Evolutionary conservation across 2,329 filamentous ascomycete genomes (phyloP).

Genomic region (Paecilomyces formosus): DNA sequence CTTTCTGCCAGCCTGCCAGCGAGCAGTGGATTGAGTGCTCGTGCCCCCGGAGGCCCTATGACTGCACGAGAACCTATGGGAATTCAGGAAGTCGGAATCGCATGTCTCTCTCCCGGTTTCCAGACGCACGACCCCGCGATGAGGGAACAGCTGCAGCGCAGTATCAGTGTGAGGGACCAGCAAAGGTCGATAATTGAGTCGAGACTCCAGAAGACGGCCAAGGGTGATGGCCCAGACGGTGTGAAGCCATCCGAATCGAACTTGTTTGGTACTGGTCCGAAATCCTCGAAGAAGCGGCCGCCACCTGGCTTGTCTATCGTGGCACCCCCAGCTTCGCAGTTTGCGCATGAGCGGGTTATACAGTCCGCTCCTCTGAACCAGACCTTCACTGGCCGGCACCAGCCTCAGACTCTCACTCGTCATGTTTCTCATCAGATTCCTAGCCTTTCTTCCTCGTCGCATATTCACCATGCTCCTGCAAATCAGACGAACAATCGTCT

Average conservation of each 20-base stretch:
- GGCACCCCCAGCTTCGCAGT: slow-evolving; percentile 85
- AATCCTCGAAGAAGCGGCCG: slow-evolving; percentile 45
- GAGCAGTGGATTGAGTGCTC: slow-evolving; percentile 49
- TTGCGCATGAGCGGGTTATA: slow-evolving; percentile 89
- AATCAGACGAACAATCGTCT: slow-evolving; percentile 86
- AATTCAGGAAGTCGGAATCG: slow-evolving; percentile 88
- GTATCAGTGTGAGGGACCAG: slow-evolving; percentile 86
- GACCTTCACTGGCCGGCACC: slow-evolving; percentile 86
- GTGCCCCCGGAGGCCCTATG: slow-evolving; percentile 60
- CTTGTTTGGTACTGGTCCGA: slow-evolving; percentile 26
- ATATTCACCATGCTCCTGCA: slow-evolving; percentile 84
- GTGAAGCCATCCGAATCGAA: slow-evolving; percentile 47
- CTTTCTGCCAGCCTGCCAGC: slow-evolving; percentile 36
- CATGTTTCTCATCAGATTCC: slow-evolving; percentile 76
- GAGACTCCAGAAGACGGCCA: slow-evolving; percentile 78
- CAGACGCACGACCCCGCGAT: slow-evolving; percentile 94
- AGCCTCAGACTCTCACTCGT: slow-evolving; percentile 66
- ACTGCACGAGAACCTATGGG: slow-evolving; percentile 71
- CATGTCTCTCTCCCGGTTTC: slow-evolving; percentile 91
- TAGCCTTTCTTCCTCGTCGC: slow-evolving; percentile 72
- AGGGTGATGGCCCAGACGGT: slow-evolving; percentile 60
- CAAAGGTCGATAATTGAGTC: slow-evolving; percentile 93
- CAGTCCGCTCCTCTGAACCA: slow-evolving; percentile 93
- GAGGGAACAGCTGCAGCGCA: slow-evolving; percentile 91
- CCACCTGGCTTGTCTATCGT: slow-evolving; percentile 90